Evolutionary conservation across 2,329 filamentous ascomycete species (phyloP).

Genomic region (Xylariaceae sp.): DNA sequence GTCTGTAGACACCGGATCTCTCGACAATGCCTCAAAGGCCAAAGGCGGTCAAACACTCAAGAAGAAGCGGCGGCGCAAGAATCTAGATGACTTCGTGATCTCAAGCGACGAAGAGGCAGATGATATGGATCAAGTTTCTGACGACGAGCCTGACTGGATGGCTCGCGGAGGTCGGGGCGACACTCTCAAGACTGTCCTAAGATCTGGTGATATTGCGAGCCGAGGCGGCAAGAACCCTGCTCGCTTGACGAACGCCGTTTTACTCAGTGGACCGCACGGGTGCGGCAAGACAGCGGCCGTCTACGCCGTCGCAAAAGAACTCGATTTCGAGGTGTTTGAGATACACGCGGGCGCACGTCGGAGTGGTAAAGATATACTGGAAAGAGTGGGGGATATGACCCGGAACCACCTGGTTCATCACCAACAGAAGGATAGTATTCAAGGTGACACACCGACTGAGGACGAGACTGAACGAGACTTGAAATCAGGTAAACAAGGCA

Average conservation of each 20-base stretch:
- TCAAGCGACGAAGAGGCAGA: constrained; percentile 72
- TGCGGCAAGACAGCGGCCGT: constrained; percentile 92
- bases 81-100: constrained; percentile 77
- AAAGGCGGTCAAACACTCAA: constrained; percentile 36
- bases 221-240: constrained; percentile 38
- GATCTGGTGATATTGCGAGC: constrained; percentile 30
- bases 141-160: constrained; percentile 52
- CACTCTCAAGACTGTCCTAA: constrained; percentile 54
- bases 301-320: constrained; percentile 86
- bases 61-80: constrained; percentile 70
- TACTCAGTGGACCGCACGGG: constrained; percentile 85
- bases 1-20: constrained; percentile 64
- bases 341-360: constrained; percentile 82
- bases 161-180: constrained; percentile 37
- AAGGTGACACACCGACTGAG: constrained; percentile 33
- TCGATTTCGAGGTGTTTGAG: constrained; percentile 93
- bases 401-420: constrained; percentile 81
- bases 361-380: constrained; percentile 84
- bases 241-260: constrained; percentile 69
- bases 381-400: constrained; percentile 95
- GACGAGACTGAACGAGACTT: constrained; percentile 55
- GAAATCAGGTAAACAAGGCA: constrained; percentile 70
- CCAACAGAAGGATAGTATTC: constrained; percentile 36
- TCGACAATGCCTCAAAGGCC: constrained; percentile 33
- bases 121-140: constrained; percentile 67